These are phyloP conservation scores for Leptographium flavum DNA, from an alignment of 2,329 filamentous ascomycete genomes.

Conservation along the genomic window DNA sequence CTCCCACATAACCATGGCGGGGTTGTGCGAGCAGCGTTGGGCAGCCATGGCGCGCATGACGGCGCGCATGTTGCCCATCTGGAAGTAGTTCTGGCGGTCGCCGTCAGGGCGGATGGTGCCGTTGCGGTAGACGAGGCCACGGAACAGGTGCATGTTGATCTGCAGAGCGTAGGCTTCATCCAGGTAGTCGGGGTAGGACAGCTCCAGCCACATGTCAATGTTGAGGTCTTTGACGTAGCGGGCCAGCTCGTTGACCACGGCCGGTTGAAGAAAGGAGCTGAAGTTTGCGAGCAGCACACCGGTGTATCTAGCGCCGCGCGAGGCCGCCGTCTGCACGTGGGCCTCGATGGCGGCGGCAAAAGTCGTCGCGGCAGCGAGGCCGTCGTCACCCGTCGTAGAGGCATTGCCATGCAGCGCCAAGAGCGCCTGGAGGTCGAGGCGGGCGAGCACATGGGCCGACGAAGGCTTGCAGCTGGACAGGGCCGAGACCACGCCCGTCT, in stretches of 20 bases:
- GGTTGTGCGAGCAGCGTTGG: slow-evolving; percentile 13
- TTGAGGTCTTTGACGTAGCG: slow-evolving; percentile 10
- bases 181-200: slow-evolving; percentile 13
- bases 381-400: neutral
- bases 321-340: neutral
- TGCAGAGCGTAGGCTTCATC: slow-evolving; percentile 6
- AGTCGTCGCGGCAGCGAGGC: neutral
- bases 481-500: slow-evolving; percentile 19
- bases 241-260: slow-evolving; percentile 10
- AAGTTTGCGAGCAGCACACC: slow-evolving; percentile 4
- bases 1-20: slow-evolving; percentile 16
- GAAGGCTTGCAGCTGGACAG: slow-evolving; percentile 10
- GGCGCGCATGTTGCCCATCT: slow-evolving; percentile 14
- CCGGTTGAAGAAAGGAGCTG: slow-evolving; percentile 3
- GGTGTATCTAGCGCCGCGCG: neutral
- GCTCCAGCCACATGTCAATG: slow-evolving; percentile 14
- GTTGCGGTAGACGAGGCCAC: slow-evolving; percentile 9
- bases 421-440: slow-evolving; percentile 4
- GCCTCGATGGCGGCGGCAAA: slow-evolving; percentile 1
- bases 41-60: slow-evolving; percentile 16
- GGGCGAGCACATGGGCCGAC: slow-evolving; percentile 1
- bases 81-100: slow-evolving; percentile 9
- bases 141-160: slow-evolving; percentile 9
- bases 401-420: neutral
- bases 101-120: slow-evolving; percentile 7